Evolutionary conservation across 805 yeast genomes (phyloP), one percentile per base, ranked within the genome.

Genomic region (Zygotorulaspora sp.): DNA sequence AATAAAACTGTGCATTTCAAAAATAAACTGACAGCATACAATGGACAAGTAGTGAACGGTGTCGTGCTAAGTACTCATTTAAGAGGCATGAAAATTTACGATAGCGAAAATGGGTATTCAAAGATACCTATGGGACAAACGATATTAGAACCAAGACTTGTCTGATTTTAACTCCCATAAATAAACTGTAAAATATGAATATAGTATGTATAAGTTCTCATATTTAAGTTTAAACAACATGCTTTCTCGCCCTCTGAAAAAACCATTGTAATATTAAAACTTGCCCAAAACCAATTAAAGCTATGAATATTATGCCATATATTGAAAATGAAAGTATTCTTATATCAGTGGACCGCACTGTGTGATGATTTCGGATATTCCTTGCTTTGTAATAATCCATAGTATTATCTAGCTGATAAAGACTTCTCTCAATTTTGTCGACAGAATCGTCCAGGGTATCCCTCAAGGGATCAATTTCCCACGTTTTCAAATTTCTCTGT

Each of bases 301-400:
- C 72, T 76, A 79, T 76, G 52, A 80, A 65, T 37, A 75, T 53
- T 20, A 80, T 78, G 52, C 78, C 86, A 50, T 77, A 71, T 16
- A 78, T 60, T n/a, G 85, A 78, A 50, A 80, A 79, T 67, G 74
- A 71, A 44, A 75, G 74, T 43, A 80, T 78, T 61, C 86, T 68
- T 7, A 68, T 58, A 50, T 76, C 82, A 4, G 86, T 80, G 11
- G 82, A 75, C 49, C 68, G 71, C 35, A 81, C 87, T 25, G 88
- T 81, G 36, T 37, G 82, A 77, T 86, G 92, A 67, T 90, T 90
- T 67, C 97, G 77, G 66, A 78, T 78, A 64, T 85, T 90, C 68
- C 98, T 81, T 9, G 94, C 80, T 65, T 80, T 83, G 71, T 89
- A 88, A 64, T 89, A 83, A 52, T 81, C 84, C 58, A 90, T 66